Conservation (phyloP, 208 protist genomes). For the Trypanosoma melophagium region DNA sequence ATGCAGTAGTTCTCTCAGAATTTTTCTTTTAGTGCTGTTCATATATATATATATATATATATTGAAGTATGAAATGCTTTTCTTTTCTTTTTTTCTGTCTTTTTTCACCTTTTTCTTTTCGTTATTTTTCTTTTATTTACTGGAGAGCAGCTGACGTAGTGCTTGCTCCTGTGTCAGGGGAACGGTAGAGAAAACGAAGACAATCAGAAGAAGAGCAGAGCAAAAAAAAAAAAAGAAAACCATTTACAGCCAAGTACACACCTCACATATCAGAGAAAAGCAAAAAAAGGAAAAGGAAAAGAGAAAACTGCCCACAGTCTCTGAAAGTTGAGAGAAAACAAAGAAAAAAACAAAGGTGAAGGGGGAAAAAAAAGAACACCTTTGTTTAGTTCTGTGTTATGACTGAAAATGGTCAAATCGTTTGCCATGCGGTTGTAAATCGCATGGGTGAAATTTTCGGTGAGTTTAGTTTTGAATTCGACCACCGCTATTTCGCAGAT, state of each 20-base stretch:
- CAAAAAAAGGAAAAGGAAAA: neutral
- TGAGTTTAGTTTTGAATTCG: conserved; percentile 78
- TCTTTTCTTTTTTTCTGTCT: neutral
- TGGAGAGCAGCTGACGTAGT: neutral
- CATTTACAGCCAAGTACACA: no score
- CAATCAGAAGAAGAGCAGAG: no score
- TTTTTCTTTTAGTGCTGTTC: neutral
- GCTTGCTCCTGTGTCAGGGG: neutral
- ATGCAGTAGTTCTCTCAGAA: neutral
- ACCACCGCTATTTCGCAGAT: conserved; percentile 16
- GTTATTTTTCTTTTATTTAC: conserved; percentile 18
- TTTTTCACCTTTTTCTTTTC: conserved; percentile 5
- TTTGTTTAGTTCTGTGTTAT: conserved; percentile 7
- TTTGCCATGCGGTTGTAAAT: conserved; percentile 80
- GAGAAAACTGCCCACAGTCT: neutral
- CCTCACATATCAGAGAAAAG: neutral
- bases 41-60: neutral
- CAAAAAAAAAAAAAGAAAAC: neutral
- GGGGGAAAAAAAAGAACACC: neutral
- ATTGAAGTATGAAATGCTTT: neutral
- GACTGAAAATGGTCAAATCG: neutral
- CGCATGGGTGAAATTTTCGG: conserved; percentile 87
- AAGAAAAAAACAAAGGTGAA: neutral
- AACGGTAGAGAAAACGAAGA: no score
- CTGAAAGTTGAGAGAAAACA: neutral